These are phyloP conservation scores for Quercus rubra DNA, from an alignment of 306 rosid species.

Conservation along the genomic window DNA sequence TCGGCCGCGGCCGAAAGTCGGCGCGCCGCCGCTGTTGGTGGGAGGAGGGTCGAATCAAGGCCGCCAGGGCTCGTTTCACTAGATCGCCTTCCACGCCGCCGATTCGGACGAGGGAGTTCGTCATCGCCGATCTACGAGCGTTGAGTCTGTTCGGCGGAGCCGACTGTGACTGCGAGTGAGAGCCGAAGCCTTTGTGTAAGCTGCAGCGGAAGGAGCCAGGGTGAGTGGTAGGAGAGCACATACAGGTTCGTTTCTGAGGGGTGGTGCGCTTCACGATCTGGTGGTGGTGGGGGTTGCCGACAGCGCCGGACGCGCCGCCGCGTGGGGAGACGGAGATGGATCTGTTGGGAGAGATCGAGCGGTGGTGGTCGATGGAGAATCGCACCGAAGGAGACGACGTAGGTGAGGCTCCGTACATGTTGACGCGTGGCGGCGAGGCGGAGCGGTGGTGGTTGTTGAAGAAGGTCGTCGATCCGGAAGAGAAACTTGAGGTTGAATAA, in stretches of 20 bases:
- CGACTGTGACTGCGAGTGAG: neutral
- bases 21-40: constrained; percentile 76
- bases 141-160: constrained; percentile 67
- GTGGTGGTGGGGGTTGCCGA: neutral
- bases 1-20: constrained; percentile 64
- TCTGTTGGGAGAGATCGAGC: constrained; percentile 75
- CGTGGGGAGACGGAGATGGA: constrained; percentile 59
- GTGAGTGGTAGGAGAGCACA: constrained; percentile 93
- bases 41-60: constrained; percentile 90
- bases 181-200: constrained; percentile 57
- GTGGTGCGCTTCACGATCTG: constrained; percentile 39
- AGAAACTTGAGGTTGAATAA: constrained; percentile 63
- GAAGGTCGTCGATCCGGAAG: constrained; percentile 55
- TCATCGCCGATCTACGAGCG: constrained; percentile 98
- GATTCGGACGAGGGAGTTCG: constrained; percentile 87
- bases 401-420: constrained; percentile 26
- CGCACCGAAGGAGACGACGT: constrained; percentile 55
- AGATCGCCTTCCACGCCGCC: constrained; percentile 96
- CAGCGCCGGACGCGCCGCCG: constrained; percentile 1
- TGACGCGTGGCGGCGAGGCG: constrained; percentile 71
- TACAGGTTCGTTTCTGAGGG: constrained; percentile 62
- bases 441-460: constrained; percentile 36
- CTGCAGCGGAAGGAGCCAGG: constrained; percentile 96
- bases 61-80: constrained; percentile 72
- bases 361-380: constrained; percentile 51